phyloP scores from a whole-genome alignment of 2,329 filamentous ascomycete genomes.

The Phyllosticta citrichinensis region DNA sequence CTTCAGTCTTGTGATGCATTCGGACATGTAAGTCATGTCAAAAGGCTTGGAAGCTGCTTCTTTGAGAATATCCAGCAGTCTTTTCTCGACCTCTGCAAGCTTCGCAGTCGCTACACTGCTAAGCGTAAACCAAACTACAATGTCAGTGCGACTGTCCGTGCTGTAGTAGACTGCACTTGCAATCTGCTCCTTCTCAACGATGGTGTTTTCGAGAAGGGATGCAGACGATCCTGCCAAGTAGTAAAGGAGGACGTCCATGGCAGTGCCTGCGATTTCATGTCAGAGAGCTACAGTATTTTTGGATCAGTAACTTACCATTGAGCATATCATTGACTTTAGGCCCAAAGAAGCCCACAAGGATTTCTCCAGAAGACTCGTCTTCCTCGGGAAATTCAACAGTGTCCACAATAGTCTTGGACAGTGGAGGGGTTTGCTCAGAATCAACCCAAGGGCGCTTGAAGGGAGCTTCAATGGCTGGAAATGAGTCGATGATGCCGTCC shows the following conservation, averaged over 20 bases:
- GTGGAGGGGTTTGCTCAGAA: conserved; percentile 63
- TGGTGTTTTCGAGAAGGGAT: conserved; percentile 77
- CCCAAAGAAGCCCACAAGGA: conserved; percentile 77
- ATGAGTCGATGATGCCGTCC: conserved; percentile 69
- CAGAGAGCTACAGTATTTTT: neutral
- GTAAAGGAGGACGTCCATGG: conserved; percentile 67
- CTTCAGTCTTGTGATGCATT: conserved; percentile 74
- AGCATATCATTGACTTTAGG: conserved; percentile 66
- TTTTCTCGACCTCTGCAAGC: conserved; percentile 71
- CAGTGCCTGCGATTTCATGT: conserved; percentile 41
- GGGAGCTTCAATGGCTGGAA: conserved; percentile 62
- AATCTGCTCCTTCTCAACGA: conserved; percentile 89
- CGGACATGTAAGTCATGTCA: conserved; percentile 81
- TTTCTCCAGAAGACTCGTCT: conserved; percentile 85
- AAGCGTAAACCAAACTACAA: conserved; percentile 75
- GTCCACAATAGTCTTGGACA: conserved; percentile 64
- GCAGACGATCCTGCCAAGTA: conserved; percentile 93
- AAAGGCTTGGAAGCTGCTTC: conserved; percentile 72
- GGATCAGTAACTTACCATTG: conserved; percentile 29
- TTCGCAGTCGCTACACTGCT: conserved; percentile 82
- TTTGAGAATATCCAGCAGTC: conserved; percentile 72
- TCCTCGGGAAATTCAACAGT: conserved; percentile 91
- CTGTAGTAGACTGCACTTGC: conserved; percentile 76
- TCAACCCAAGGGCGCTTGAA: conserved; percentile 90
- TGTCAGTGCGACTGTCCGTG: conserved; percentile 69